These are phyloP conservation scores for Xylariomycetidae sp. DNA, from an alignment of 2,329 filamentous ascomycete species.

Conservation along the genomic window DNA sequence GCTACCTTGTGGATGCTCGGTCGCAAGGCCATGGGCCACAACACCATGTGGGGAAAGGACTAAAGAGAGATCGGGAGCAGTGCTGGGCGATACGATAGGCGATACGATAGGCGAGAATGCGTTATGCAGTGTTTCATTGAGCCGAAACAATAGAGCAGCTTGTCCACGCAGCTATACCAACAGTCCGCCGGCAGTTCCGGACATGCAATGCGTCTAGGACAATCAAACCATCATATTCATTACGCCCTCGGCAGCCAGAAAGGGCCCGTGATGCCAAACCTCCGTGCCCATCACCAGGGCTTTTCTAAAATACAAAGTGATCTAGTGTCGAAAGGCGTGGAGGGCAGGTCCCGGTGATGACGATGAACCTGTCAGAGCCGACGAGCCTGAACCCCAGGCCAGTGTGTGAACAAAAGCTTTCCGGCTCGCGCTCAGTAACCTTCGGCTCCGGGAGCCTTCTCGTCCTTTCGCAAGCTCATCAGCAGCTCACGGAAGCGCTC, in stretches of 20 bases:
- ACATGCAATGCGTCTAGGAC: too few relatives aligned
- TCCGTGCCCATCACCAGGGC: slow-evolving; percentile 9
- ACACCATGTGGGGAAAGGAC: slow-evolving; percentile 64
- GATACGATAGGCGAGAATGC: slow-evolving; percentile 9
- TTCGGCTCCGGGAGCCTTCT: slow-evolving; percentile 68
- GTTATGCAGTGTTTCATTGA: slow-evolving; percentile 12
- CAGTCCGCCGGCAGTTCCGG: slow-evolving; percentile 2
- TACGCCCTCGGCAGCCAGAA: slow-evolving; percentile 17
- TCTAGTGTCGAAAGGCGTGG: slow-evolving; percentile 3
- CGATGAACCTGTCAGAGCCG: slow-evolving; percentile 4
- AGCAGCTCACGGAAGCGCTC: slow-evolving; percentile 91
- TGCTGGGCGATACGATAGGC: slow-evolving; percentile 4
- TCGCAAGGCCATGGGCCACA: slow-evolving; percentile 70
- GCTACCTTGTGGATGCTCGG: slow-evolving; percentile 64
- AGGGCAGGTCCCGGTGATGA: slow-evolving; percentile 3
- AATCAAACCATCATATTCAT: slow-evolving; percentile 17
- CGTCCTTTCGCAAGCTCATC: slow-evolving; percentile 82
- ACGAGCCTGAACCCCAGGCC: slow-evolving; percentile 4
- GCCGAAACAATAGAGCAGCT: slow-evolving; percentile 16
- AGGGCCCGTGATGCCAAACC: slow-evolving; percentile 12
- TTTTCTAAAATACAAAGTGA: slow-evolving; percentile 22
- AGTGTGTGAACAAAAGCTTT: slow-evolving; percentile 14
- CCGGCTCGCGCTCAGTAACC: slow-evolving; percentile 42
- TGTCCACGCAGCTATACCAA: slow-evolving; percentile 4
- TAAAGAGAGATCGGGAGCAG: slow-evolving; percentile 26